Evolutionary conservation across 1,284 basidiomycete genomes (phyloP).

Genomic region (Anthracocystis walkeri): DNA sequence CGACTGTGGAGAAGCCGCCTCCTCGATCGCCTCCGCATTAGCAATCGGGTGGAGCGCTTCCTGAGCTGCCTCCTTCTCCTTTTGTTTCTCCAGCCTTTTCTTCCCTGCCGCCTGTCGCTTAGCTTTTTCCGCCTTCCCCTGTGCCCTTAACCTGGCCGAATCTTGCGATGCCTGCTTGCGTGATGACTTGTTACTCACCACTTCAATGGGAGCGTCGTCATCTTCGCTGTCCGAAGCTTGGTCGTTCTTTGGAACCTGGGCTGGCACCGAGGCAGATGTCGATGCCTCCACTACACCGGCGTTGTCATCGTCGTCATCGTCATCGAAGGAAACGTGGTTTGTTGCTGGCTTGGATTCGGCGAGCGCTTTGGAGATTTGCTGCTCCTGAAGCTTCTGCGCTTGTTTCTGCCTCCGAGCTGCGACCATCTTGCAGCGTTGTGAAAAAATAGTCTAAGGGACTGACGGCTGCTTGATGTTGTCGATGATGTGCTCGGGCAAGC

Average conservation of each 20-base stretch:
- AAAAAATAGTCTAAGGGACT: not conserved
- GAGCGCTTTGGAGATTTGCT: conserved; percentile 45
- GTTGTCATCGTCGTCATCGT: conserved; percentile 34
- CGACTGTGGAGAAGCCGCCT: not conserved
- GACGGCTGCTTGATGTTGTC: not conserved
- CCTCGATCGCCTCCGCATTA: not conserved
- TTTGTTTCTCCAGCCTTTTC: conserved; percentile 32
- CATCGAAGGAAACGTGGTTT: conserved; percentile 38
- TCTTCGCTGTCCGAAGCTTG: conserved; percentile 13
- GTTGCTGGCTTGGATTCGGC: conserved; percentile 21
- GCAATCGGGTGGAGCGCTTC: not conserved
- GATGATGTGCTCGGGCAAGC: not conserved
- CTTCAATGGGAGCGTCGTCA: conserved; percentile 50
- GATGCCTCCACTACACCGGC: not conserved
- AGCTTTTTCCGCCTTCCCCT: conserved; percentile 35
- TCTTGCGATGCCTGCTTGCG: conserved; percentile 36
- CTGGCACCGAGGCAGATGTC: not conserved
- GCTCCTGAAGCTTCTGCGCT: conserved; percentile 46
- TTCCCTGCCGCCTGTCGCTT: conserved; percentile 40
- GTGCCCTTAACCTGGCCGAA: conserved; percentile 27
- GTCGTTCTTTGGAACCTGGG: not conserved
- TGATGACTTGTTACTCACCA: conserved; percentile 50
- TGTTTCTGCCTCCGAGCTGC: conserved; percentile 33
- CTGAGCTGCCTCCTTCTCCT: conserved; percentile 19
- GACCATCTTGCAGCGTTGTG: conserved; percentile 17